Conservation (phyloP, 768 basidiomycete species). For the Macrolepiota albuminosa region DNA sequence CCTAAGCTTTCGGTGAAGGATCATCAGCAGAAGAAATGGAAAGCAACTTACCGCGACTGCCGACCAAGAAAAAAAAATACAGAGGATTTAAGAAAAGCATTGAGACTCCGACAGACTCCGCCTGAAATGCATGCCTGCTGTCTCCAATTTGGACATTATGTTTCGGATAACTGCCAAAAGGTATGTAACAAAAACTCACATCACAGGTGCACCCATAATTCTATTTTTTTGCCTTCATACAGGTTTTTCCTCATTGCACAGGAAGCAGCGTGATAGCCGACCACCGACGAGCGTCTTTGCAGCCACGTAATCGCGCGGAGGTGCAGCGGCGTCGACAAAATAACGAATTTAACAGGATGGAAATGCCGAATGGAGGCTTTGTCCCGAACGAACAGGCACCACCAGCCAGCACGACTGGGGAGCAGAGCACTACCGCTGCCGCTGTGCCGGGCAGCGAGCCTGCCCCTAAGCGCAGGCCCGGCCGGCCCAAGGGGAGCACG, state of each 20-base stretch:
- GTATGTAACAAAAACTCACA: neutral
- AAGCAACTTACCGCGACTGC: neutral
- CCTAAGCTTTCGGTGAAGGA: constrained; percentile 45
- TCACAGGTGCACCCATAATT: neutral
- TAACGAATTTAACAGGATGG: constrained; percentile 9
- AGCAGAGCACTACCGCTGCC: neutral
- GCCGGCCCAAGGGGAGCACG: constrained; percentile 75
- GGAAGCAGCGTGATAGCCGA: neutral
- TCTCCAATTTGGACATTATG: constrained; percentile 2
- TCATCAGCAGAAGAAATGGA: constrained; percentile 29
- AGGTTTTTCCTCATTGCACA: neutral
- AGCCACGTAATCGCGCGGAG: neutral
- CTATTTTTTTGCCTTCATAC: neutral
- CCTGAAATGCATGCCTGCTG: neutral
- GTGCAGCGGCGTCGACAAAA: neutral
- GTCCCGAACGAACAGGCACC: constrained; percentile 10
- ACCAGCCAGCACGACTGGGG: neutral
- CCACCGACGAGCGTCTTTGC: neutral
- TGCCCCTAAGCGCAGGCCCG: constrained; percentile 59
- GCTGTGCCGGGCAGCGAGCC: neutral
- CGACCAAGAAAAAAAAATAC: constrained; percentile 1
- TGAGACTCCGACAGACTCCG: neutral
- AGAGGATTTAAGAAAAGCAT: too few relatives aligned
- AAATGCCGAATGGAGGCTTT: constrained; percentile 12
- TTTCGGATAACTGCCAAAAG: neutral